Evolutionary conservation across 2,329 filamentous ascomycete genomes (phyloP).

Genomic region (Monosporascus sp.): DNA sequence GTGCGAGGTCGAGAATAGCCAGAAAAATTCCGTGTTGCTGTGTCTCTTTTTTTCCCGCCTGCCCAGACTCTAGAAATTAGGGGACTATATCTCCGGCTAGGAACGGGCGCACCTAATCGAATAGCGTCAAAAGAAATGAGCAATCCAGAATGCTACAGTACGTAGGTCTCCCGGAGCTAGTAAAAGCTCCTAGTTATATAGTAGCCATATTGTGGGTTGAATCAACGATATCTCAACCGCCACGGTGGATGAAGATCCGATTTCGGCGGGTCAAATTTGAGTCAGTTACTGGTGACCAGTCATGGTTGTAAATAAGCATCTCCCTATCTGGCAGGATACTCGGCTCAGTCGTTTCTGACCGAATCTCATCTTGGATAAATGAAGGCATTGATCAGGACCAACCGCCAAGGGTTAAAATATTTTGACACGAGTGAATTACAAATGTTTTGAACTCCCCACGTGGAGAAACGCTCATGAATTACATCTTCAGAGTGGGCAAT

Average conservation of each 20-base stretch:
- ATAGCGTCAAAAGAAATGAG: too few species aligned
- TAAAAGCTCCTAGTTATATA: too few species aligned
- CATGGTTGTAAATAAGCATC: background rate
- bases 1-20: background rate
- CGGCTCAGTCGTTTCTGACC: background rate
- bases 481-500: too few species aligned
- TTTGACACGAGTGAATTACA: background rate
- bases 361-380: background rate
- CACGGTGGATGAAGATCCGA: background rate
- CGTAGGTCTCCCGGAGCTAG: too few species aligned
- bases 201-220: background rate
- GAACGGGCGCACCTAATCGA: too few species aligned
- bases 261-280: background rate
- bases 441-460: too few species aligned
- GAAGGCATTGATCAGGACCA: background rate
- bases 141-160: too few species aligned
- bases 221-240: conserved; percentile 1
- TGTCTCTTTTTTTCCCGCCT: background rate
- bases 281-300: background rate
- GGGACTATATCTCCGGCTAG: too few species aligned
- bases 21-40: background rate
- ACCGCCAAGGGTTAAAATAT: too few species aligned
- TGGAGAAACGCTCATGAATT: too few species aligned
- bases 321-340: background rate
- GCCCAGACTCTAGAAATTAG: too few species aligned